These are phyloP conservation scores for Pseudogymnoascus sp. DNA, from an alignment of 2,329 filamentous ascomycete genomes.

Conservation along the genomic window DNA sequence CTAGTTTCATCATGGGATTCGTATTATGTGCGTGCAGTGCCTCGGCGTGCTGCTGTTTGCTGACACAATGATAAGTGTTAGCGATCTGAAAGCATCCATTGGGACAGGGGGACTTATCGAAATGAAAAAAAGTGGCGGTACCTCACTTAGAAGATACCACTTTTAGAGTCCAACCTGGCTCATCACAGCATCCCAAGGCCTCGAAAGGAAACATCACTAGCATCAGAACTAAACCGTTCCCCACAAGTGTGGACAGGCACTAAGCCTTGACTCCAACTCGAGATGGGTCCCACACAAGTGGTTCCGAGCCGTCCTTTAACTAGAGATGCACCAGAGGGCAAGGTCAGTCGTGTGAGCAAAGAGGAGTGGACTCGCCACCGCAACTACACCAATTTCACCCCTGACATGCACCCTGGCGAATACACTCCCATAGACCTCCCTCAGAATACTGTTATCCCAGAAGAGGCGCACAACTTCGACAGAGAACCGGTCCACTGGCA, in stretches of 20 bases:
- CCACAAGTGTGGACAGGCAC: constrained; percentile 60
- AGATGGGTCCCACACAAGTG: constrained; percentile 64
- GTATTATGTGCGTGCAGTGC: not conserved
- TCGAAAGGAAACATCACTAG: not conserved
- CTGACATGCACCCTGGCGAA: not conserved
- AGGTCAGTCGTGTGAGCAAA: constrained; percentile 7
- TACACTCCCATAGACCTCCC: not conserved
- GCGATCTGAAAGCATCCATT: not conserved
- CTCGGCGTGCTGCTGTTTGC: not conserved
- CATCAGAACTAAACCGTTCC: not conserved
- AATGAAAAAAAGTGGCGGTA: not conserved
- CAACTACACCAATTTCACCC: constrained; percentile 8
- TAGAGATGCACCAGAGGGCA: not conserved
- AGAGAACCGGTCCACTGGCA: constrained; percentile 19
- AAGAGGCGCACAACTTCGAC: constrained; percentile 14
- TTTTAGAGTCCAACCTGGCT: constrained; percentile 5
- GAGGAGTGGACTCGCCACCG: not conserved
- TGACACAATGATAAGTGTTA: not conserved
- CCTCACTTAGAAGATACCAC: not conserved
- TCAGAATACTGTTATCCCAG: constrained; percentile 16
- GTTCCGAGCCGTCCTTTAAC: not conserved
- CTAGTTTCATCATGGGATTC: not conserved
- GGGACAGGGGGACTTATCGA: not conserved
- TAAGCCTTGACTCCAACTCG: constrained; percentile 88
- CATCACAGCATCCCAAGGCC: constrained; percentile 6